Conservation (phyloP, 2,329 filamentous ascomycete species). For the Colletotrichum tropicale region DNA sequence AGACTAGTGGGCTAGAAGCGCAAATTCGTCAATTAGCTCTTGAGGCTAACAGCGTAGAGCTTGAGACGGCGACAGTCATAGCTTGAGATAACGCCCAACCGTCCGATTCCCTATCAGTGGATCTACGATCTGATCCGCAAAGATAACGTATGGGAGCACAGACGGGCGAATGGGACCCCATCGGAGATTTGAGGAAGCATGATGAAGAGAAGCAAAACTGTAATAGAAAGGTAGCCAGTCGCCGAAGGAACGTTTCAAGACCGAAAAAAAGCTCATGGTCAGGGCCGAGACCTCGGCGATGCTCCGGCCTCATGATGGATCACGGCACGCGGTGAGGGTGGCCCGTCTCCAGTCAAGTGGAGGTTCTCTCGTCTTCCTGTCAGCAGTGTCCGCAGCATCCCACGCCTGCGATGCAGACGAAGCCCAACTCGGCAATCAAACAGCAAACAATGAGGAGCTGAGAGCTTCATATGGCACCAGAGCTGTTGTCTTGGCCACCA, state of each 20-base stretch:
- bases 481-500: background rate
- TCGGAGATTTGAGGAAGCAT: slow-evolving; percentile 1
- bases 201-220: slow-evolving; percentile 2
- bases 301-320: slow-evolving; percentile 16
- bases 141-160: slow-evolving; percentile 13
- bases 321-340: background rate
- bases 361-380: background rate
- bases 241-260: background rate
- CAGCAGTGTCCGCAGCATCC: background rate
- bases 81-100: slow-evolving; percentile 9
- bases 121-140: slow-evolving; percentile 19
- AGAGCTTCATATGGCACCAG: background rate
- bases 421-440: background rate
- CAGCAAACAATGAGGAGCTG: background rate
- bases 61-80: background rate
- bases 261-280: slow-evolving; percentile 2
- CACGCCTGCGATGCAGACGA: background rate
- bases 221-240: background rate
- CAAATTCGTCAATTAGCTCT: background rate
- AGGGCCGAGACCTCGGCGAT: slow-evolving; percentile 2
- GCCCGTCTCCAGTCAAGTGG: slow-evolving; percentile 11
- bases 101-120: slow-evolving; percentile 16
- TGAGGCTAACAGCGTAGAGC: background rate
- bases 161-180: background rate
- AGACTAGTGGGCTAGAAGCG: background rate